Percentiles rank a stretch among this genome's conserved stretches.
Evolutionary conservation across 2,329 filamentous ascomycete genomes (phyloP).

Genomic region (Pseudogymnoascus sp.): DNA sequence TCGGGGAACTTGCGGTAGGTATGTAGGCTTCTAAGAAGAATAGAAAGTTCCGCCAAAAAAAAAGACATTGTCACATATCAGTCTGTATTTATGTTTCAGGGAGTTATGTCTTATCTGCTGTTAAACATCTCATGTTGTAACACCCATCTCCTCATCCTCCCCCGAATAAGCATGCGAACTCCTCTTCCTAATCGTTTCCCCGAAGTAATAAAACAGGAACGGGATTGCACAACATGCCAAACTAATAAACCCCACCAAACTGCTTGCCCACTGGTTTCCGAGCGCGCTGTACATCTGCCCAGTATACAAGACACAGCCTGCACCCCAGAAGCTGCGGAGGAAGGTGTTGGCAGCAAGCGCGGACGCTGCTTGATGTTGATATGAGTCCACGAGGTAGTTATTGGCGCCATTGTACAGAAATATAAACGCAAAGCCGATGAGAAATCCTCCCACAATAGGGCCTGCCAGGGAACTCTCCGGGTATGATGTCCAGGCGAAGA

Average conservation of each 20-base stretch:
- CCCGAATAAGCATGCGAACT: neutral
- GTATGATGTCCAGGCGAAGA: slow-evolving; percentile 82
- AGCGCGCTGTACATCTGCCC: slow-evolving; percentile 62
- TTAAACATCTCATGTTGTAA: no score
- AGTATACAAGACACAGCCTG: slow-evolving; percentile 68
- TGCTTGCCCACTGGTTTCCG: slow-evolving; percentile 71
- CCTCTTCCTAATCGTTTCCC: slow-evolving; percentile 44
- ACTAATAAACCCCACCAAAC: slow-evolving; percentile 65
- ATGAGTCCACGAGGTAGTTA: slow-evolving; percentile 72
- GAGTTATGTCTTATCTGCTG: no score
- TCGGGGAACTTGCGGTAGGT: no score
- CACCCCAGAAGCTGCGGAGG: slow-evolving; percentile 64
- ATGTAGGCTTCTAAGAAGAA: no score
- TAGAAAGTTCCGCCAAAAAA: no score
- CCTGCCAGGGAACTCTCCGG: slow-evolving; percentile 78
- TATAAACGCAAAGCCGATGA: slow-evolving; percentile 70
- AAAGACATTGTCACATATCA: no score
- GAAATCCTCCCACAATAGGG: slow-evolving; percentile 69
- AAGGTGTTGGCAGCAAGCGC: slow-evolving; percentile 76
- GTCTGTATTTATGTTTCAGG: no score
- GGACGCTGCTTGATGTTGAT: slow-evolving; percentile 74
- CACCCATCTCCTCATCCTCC: no score
- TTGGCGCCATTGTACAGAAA: slow-evolving; percentile 74
- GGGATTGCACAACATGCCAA: slow-evolving; percentile 71
- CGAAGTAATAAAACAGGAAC: slow-evolving; percentile 65